These are phyloP conservation scores for Torrubiellomyces zombiae DNA, from an alignment of 2,329 filamentous ascomycete genomes.

Conservation along the genomic window DNA sequence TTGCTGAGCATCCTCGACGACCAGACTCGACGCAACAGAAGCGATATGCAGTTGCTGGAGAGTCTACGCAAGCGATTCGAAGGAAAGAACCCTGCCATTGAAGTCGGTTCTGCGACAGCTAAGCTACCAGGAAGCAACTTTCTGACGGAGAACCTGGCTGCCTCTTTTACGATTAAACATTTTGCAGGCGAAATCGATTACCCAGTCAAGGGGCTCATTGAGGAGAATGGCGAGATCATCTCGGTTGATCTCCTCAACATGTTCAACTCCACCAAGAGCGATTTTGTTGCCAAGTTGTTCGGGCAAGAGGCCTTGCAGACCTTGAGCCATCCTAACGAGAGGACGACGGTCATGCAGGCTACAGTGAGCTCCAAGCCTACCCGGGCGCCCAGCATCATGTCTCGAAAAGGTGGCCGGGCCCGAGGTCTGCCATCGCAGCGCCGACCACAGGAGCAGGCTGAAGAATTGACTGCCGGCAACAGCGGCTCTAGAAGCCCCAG, in stretches of 20 bases:
- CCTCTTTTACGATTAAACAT: constrained; percentile 80
- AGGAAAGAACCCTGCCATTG: constrained; percentile 81
- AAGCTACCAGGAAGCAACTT: constrained; percentile 82
- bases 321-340: constrained; percentile 83
- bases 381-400: constrained; percentile 82
- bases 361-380: constrained; percentile 92
- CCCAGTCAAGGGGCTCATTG: constrained; percentile 66
- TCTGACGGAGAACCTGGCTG: constrained; percentile 61
- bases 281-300: constrained; percentile 79
- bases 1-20: constrained; percentile 90
- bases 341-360: constrained; percentile 81
- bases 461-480: constrained; percentile 2
- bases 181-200: constrained; percentile 97
- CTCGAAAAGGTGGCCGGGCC: constrained; percentile 45
- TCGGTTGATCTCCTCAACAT: constrained; percentile 92
- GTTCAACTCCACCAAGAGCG: constrained; percentile 71
- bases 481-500: constrained; percentile 32
- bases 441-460: constrained; percentile 23
- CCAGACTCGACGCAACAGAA: constrained; percentile 77
- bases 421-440: constrained; percentile 19
- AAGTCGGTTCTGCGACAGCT: constrained; percentile 56
- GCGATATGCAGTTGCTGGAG: constrained; percentile 79
- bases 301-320: constrained; percentile 92
- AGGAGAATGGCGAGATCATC: constrained; percentile 92
- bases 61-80: constrained; percentile 86